phyloP scores from a whole-genome alignment of 2,329 filamentous ascomycete genomes.

The Seiridium unicorne region DNA sequence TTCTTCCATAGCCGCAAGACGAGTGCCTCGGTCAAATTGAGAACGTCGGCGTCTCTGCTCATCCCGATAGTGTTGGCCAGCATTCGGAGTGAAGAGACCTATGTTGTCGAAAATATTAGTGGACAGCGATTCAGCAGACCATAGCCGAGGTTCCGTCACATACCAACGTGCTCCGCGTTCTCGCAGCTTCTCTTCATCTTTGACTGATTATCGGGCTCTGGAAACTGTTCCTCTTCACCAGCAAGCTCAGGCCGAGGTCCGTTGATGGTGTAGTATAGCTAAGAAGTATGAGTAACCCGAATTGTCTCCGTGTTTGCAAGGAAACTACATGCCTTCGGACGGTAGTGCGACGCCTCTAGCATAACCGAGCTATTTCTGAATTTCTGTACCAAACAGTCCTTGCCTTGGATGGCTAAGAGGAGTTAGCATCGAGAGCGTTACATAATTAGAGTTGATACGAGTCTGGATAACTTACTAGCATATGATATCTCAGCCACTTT shows the following conservation, averaged over 20 bases:
- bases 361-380: slow-evolving; percentile 97
- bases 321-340: slow-evolving; percentile 69
- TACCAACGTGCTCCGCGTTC: slow-evolving; percentile 81
- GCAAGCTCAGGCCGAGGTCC: slow-evolving; percentile 49
- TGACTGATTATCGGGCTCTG: slow-evolving; percentile 75
- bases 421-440: slow-evolving; percentile 12
- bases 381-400: slow-evolving; percentile 87
- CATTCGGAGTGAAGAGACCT: slow-evolving; percentile 80
- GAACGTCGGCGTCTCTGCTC: slow-evolving; percentile 76
- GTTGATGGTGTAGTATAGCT: slow-evolving; percentile 54
- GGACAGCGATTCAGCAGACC: too few species aligned
- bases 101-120: slow-evolving; percentile 3
- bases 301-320: not conserved
- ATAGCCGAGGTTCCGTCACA: slow-evolving; percentile 28
- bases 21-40: slow-evolving; percentile 79
- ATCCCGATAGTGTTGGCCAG: slow-evolving; percentile 69
- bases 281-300: not conserved
- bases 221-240: slow-evolving; percentile 74
- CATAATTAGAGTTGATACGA: slow-evolving; percentile 16
- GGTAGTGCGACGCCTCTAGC: slow-evolving; percentile 77
- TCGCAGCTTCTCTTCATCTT: slow-evolving; percentile 87
- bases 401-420: slow-evolving; percentile 77
- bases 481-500: slow-evolving; percentile 92
- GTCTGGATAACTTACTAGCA: slow-evolving; percentile 64
- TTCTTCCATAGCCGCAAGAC: slow-evolving; percentile 66